phyloP scores from a whole-genome alignment of 495 filamentous ascomycete species.

The Daldinia caldariorum region DNA sequence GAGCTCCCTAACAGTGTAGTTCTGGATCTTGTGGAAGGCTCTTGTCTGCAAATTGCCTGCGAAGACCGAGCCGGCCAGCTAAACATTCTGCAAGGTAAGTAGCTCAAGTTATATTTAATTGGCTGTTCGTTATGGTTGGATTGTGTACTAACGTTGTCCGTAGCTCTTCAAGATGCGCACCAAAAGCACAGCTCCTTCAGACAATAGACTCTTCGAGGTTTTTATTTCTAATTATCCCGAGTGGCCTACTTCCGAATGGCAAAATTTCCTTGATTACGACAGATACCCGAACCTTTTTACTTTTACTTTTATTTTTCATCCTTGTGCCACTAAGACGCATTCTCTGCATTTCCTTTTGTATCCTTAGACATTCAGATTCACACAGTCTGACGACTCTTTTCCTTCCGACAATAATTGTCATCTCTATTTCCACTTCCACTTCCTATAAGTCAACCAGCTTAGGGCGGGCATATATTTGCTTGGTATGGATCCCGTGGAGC shows the following conservation, averaged over 20 bases:
- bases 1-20: conserved; percentile 89
- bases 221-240: conserved; percentile 1
- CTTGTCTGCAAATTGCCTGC: conserved; percentile 84
- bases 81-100: conserved; percentile 72
- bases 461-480: conserved; percentile 10
- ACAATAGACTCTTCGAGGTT: conserved; percentile 42
- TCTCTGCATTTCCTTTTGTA: conserved; percentile 48
- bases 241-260: conserved; percentile 19
- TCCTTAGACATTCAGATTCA: conserved; percentile 21
- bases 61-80: conserved; percentile 78
- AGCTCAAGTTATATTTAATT: not conserved
- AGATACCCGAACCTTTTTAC: conserved; percentile 44
- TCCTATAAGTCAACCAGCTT: conserved; percentile 18
- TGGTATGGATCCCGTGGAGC: conserved; percentile 16
- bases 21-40: conserved; percentile 85
- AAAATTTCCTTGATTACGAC: conserved; percentile 42
- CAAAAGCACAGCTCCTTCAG: conserved; percentile 53
- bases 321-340: conserved; percentile 32
- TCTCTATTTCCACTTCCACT: conserved; percentile 21
- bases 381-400: conserved; percentile 37
- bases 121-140: not conserved
- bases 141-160: conserved; percentile 28
- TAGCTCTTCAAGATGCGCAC: conserved; percentile 62
- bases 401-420: conserved; percentile 20
- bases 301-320: conserved; percentile 9